A percentile compares a stretch with the other conserved stretches of the same genome.
Evolutionary conservation across 805 yeast genomes (phyloP).

Genomic region (Pichia cabralensis): DNA sequence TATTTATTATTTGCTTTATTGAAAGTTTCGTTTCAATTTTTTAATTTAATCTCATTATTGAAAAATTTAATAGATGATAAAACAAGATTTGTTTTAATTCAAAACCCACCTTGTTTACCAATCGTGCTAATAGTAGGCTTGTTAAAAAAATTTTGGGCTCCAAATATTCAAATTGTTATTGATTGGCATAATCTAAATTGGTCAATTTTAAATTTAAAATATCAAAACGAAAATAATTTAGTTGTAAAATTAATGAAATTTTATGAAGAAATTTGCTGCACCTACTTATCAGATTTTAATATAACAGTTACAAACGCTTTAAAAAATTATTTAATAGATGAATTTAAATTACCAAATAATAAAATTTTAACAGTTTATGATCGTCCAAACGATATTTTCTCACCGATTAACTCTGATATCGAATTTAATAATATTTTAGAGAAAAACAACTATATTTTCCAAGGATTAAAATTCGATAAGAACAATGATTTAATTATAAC

Average conservation of each 20-base stretch:
- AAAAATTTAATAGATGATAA: slow-evolving; percentile 45
- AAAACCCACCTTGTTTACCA: slow-evolving; percentile 93
- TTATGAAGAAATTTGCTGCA: slow-evolving; percentile 58
- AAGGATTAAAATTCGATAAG: slow-evolving; percentile 13
- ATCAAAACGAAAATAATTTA: slow-evolving; percentile 43
- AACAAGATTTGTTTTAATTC: slow-evolving; percentile 61
- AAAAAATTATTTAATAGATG: slow-evolving; percentile 47
- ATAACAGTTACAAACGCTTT: slow-evolving; percentile 73
- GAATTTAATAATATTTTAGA: slow-evolving; percentile 25
- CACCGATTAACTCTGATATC: slow-evolving; percentile 32
- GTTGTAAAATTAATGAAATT: slow-evolving; percentile 47
- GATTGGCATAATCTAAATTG: slow-evolving; percentile 97
- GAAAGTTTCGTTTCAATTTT: slow-evolving; percentile 53
- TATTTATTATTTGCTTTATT: slow-evolving; percentile 44
- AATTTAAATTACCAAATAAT: slow-evolving; percentile 41
- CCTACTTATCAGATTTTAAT: slow-evolving; percentile 54
- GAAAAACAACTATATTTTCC: slow-evolving; percentile 26
- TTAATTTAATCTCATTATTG: slow-evolving; percentile 37
- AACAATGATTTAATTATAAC: slow-evolving; percentile 53
- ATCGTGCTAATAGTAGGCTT: slow-evolving; percentile 53
- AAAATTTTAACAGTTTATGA: slow-evolving; percentile 67
- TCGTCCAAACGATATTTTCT: slow-evolving; percentile 66
- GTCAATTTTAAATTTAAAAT: slow-evolving; percentile 64
- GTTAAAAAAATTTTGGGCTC: slow-evolving; percentile 34
- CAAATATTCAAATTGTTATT: slow-evolving; percentile 53